phyloP scores from a whole-genome alignment of 768 basidiomycete species.

The Trametes meyenii region DNA sequence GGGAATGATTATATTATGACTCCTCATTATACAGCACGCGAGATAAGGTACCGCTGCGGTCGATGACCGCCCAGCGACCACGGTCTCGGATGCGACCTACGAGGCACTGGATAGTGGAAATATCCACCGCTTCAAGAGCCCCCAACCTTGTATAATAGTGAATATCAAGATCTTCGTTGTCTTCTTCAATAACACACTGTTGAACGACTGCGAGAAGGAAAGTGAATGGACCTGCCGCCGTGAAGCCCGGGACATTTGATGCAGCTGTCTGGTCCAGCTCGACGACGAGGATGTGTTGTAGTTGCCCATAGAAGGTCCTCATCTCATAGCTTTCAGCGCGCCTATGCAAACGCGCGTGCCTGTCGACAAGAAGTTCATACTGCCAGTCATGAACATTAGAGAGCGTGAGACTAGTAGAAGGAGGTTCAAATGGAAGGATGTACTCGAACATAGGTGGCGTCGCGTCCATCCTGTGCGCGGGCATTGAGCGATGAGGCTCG shows the following conservation, averaged over 20 bases:
- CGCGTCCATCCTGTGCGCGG: neutral
- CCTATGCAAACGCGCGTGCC: constrained; percentile 37
- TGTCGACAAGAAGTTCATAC: constrained; percentile 33
- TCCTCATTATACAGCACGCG: constrained; percentile 7
- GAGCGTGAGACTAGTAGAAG: neutral
- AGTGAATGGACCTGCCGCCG: constrained; percentile 28
- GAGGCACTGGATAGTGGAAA: constrained; percentile 29
- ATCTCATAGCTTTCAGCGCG: constrained; percentile 30
- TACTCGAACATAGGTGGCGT: neutral
- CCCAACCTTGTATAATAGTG: constrained; percentile 23
- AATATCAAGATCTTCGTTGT: constrained; percentile 18
- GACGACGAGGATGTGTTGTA: constrained; percentile 42
- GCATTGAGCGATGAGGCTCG: neutral
- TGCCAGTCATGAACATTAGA: neutral
- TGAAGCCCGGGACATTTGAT: neutral
- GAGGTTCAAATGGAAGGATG: neutral
- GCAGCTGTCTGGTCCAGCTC: constrained; percentile 45
- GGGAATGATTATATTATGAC: too few species aligned
- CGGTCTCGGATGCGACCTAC: constrained; percentile 30
- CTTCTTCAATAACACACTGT: constrained; percentile 14
- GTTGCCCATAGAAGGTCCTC: constrained; percentile 36
- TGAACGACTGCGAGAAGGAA: constrained; percentile 34
- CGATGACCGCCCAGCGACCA: constrained; percentile 28
- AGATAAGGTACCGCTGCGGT: constrained; percentile 28
- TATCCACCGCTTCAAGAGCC: constrained; percentile 26